Conservation (phyloP, 148 eudicot genomes). For the Rhododendron henanense region DNA sequence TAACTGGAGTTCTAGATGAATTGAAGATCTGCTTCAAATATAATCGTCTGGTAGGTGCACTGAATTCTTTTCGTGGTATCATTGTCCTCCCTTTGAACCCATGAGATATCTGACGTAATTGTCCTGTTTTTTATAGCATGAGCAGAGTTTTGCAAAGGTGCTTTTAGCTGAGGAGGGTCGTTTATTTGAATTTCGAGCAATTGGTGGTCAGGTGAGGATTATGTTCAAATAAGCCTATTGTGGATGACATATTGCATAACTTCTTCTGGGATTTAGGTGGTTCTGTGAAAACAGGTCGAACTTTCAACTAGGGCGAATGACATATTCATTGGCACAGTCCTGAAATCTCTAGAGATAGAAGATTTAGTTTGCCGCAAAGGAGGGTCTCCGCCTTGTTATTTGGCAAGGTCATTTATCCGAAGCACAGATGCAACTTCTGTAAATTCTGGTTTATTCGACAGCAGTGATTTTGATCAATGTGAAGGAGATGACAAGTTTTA, state of each 20-base stretch:
- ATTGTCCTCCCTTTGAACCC: constrained; percentile 8
- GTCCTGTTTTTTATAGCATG: constrained; percentile 34
- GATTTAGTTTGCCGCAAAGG: constrained; percentile 65
- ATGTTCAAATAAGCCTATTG: not conserved
- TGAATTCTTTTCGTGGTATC: constrained; percentile 4
- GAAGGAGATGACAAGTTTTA: constrained; percentile 86
- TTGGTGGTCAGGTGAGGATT: constrained; percentile 85
- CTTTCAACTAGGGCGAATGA: constrained; percentile 69
- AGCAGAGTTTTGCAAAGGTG: constrained; percentile 53
- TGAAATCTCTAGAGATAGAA: constrained; percentile 87
- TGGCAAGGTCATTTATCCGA: constrained; percentile 80
- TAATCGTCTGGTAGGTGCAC: constrained; percentile 47
- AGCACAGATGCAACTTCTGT: constrained; percentile 44
- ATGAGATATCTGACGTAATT: not conserved
- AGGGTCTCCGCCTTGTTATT: constrained; percentile 44
- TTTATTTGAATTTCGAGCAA: constrained; percentile 92
- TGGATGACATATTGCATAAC: not conserved
- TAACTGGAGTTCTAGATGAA: constrained; percentile 87
- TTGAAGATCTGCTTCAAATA: constrained; percentile 72
- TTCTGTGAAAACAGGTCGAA: constrained; percentile 61
- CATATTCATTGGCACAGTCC: constrained; percentile 83
- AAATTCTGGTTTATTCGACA: constrained; percentile 31
- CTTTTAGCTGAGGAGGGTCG: constrained; percentile 77
- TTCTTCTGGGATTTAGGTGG: constrained; percentile 11
- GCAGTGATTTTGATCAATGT: constrained; percentile 35